Evolutionary conservation across 495 filamentous ascomycete species (phyloP).

Genomic region (Xylaria palmicola): DNA sequence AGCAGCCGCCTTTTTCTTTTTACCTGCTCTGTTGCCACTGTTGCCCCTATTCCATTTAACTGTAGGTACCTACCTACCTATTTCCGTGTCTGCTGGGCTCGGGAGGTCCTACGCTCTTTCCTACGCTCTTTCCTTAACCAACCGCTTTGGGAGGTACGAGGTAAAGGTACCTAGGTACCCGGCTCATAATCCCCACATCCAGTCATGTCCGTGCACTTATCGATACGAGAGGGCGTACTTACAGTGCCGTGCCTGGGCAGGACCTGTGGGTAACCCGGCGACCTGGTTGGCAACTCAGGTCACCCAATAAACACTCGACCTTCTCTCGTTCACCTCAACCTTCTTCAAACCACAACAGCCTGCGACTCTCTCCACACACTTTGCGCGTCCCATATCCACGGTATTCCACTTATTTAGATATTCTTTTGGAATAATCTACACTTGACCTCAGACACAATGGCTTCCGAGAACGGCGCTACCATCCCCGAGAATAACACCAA

Average conservation of each 20-base stretch:
- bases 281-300: conserved; percentile 5
- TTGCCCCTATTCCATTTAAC: not conserved
- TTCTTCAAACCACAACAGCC: conserved; percentile 13
- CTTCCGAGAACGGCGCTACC: conserved; percentile 38
- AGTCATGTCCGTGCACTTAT: conserved; percentile 1
- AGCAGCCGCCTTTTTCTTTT: too few species aligned
- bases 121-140: too few species aligned
- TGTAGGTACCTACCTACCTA: not conserved
- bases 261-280: conserved; percentile 5
- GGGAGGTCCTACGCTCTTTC: not conserved
- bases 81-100: not conserved
- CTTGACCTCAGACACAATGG: conserved; percentile 29
- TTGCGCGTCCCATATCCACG: conserved; percentile 1
- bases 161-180: not conserved
- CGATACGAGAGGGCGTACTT: conserved; percentile 10
- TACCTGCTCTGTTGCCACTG: too few species aligned
- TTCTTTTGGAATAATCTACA: not conserved
- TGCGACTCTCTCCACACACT: not conserved
- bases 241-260: conserved; percentile 9
- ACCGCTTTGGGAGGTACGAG: too few species aligned
- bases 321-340: conserved; percentile 12
- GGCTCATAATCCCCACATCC: too few species aligned
- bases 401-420: not conserved
- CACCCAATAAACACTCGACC: conserved; percentile 17
- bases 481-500: conserved; percentile 31